phyloP scores from a whole-genome alignment of 2,329 filamentous ascomycete genomes.

The Cercospora zeina region DNA sequence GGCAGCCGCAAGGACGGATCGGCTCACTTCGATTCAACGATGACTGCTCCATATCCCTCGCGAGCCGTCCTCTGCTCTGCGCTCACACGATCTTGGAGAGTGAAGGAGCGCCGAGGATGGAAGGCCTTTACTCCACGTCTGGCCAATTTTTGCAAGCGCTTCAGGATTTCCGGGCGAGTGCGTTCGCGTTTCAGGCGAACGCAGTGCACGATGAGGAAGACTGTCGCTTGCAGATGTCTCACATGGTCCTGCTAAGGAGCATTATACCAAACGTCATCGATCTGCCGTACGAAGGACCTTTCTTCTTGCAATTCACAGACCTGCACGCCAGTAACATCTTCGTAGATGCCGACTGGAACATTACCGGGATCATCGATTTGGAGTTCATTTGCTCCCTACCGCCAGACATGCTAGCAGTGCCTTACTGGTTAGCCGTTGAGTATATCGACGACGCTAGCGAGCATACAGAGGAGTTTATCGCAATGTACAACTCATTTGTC shows the following conservation, averaged over 20 bases:
- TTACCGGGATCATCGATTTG: constrained; percentile 42
- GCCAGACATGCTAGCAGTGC: constrained; percentile 35
- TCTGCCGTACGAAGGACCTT: constrained; percentile 11
- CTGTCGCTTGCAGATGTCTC: constrained; percentile 15
- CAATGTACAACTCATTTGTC: constrained; percentile 18
- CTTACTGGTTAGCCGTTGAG: constrained; percentile 30
- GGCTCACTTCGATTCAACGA: constrained; percentile 29
- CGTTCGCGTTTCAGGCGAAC: constrained; percentile 15
- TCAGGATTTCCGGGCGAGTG: not conserved
- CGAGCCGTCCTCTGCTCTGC: constrained; percentile 26
- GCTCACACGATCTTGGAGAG: constrained; percentile 25
- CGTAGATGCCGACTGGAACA: constrained; percentile 42
- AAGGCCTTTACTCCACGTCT: too few species aligned
- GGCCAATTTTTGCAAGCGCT: too few species aligned
- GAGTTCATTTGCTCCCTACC: constrained; percentile 42
- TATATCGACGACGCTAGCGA: too few species aligned
- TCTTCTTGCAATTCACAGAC: constrained; percentile 41
- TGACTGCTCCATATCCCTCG: constrained; percentile 25
- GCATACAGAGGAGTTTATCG: not conserved
- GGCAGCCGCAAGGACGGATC: constrained; percentile 25
- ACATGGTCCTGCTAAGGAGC: constrained; percentile 12
- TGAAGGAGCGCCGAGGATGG: not conserved
- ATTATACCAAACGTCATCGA: constrained; percentile 9
- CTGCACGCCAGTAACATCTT: constrained; percentile 46
- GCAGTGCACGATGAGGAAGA: constrained; percentile 16